These are phyloP conservation scores for Solanum bulbocastanum DNA, from an alignment of 257 asterid species.

Conservation along the genomic window DNA sequence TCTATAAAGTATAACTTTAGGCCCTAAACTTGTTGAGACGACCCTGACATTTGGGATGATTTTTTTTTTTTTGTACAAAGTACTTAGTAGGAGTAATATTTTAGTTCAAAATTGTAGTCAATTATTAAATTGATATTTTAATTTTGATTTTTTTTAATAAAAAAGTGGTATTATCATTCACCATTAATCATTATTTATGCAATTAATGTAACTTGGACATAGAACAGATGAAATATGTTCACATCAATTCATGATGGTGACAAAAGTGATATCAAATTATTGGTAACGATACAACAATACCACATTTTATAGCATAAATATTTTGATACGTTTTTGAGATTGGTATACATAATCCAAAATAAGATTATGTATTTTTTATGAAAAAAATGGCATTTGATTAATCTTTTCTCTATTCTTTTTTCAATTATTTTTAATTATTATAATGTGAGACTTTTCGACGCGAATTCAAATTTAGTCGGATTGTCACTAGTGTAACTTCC, in stretches of 20 bases:
- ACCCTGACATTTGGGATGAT: fast-evolving
- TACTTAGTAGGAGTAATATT: background rate
- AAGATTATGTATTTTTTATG: background rate
- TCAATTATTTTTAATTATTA: too few species aligned
- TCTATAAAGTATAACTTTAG: too few species aligned
- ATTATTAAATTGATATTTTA: background rate
- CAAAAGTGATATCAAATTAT: background rate
- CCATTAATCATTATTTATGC: background rate
- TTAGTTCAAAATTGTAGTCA: background rate
- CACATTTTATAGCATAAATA: background rate
- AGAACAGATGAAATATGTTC: background rate
- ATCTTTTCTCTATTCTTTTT: background rate
- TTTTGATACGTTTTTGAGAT: background rate
- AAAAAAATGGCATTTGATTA: background rate
- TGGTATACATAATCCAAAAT: background rate
- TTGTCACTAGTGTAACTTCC: background rate
- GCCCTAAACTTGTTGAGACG: too few species aligned
- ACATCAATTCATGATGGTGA: background rate
- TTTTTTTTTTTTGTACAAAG: too few species aligned
- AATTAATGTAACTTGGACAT: too few species aligned
- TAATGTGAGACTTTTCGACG: too few species aligned
- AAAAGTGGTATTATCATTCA: background rate
- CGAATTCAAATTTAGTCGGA: too few species aligned
- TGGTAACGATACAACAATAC: too few species aligned
- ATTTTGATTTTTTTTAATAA: too few species aligned